Base-by-base conservation (phyloP, 345 rosid species). In the Viola odorata region DNA sequence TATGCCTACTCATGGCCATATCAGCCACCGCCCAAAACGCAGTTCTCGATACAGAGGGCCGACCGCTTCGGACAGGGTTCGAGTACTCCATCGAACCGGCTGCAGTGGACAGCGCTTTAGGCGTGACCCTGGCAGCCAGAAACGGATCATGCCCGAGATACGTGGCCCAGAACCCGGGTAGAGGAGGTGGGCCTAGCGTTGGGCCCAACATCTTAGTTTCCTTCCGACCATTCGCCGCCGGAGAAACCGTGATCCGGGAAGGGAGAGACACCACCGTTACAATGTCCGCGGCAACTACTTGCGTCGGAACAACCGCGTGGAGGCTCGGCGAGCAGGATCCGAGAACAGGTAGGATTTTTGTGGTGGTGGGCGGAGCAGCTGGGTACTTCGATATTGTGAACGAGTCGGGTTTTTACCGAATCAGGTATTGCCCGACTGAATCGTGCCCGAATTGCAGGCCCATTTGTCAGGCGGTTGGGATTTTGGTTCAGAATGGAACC, bases 361-460 rank as follows among this genome's bases (percentile, higher is more conserved):
- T 47, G 9, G 12, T 7, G 11, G 50, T 11, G 11, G 50, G 5
- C 4, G 50, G 50, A 47, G 0, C 12, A 7, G 50, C 13, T 12
- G 50, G 50, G 50, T 47, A 47, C 50, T 47, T 47, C 13, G 7
- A 47, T 47, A 47, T 47, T 47, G 13, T 4, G 50, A 47, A 47
- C 13, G 45, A 42, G 3, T n/a, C 11, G 12, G 12, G 12, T 47
- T 4, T 45, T 11, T 47, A 47, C 50, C 11, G 3, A 2, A 7
- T 47, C 13, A 4, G 12, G 13, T 47, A 1, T 12, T 47, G 50
- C 50, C 50, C 50, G 13, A 47, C 32, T 23, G 11, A 11, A 10
- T 47, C n/a, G 50, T 47, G 50, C 50, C 50, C 50, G 13, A 47
- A 47, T 11, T 47, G 50, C 13, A 47, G 50, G 50, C 50, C 50